Evolutionary conservation across 192 early-diverging fungal genomes (phyloP), one percentile per base, ranked within the genome.

Genomic region (Coemansia sp.): DNA sequence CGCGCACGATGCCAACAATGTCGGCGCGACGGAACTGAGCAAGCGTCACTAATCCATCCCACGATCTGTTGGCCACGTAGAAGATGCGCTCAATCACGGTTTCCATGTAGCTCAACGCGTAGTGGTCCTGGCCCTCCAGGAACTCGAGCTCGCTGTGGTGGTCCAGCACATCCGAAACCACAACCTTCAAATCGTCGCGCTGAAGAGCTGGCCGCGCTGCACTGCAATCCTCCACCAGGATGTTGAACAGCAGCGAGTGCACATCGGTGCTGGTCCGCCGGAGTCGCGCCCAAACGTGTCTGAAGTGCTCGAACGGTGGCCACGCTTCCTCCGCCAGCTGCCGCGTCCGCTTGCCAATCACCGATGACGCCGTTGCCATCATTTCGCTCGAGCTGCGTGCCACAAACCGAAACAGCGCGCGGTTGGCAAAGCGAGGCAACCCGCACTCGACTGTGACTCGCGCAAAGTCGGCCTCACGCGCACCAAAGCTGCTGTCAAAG

Each of bases 61-160:
- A 85, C 42, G 89, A 84, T 40, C 88, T 79, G 7, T 82, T 76
- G 67, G 88, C 90, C 11, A 76, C 78, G 69, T 94, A 98, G 71
- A 93, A 97, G 52, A 97, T 86, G 12, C 95, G 85, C 59, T 91
- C 88, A 41, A 94, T 87, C 9, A 98, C 94, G 4, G 95, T 96
- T 66, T 97, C 94, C 26, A 91, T 91, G 65, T 97, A 98, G 39
- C 91, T 87, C 55, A 88, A 87, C 68, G 94, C 89, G 74, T 97
- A 97, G 12, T 94, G 85, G 22, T 88, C 83, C 76, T 95, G 89
- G 32, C 85, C 82, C 12, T 88, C 79, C 57, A 98, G 76, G 71
- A 96, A 97, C 72, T 92, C 90, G 26, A 98, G 83, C 13, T 92
- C 96, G 39, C 90, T 92, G 68, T 98, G 94, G 60, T 92, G 88